A percentile compares a stretch with the other conserved stretches of the same genome.
Evolutionary conservation across 2,329 filamentous ascomycete genomes (phyloP).

Genomic region (Emergomyces africanus): DNA sequence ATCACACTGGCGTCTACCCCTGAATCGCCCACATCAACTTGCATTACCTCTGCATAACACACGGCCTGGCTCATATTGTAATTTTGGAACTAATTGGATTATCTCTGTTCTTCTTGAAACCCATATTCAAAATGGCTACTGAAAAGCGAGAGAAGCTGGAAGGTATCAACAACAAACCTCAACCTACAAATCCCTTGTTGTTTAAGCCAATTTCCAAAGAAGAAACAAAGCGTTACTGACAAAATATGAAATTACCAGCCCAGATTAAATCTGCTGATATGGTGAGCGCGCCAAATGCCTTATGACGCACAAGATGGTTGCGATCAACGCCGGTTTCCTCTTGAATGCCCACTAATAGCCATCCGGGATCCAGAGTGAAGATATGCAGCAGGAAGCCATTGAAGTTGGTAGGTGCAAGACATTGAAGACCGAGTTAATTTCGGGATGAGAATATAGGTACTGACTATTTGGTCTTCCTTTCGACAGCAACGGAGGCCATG

Average conservation of each 20-base stretch:
- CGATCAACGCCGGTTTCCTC: slow-evolving; percentile 3
- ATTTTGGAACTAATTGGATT: not conserved
- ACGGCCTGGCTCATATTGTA: not conserved
- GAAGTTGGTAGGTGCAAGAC: slow-evolving; percentile 64
- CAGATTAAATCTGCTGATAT: slow-evolving; percentile 98
- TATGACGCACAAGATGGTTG: slow-evolving; percentile 19
- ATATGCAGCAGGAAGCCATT: slow-evolving; percentile 92
- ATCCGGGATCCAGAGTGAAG: slow-evolving; percentile 58
- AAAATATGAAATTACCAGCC: slow-evolving; percentile 41
- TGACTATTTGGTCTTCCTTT: slow-evolving; percentile 16
- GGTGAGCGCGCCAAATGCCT: slow-evolving; percentile 41
- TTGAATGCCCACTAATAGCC: slow-evolving; percentile 11
- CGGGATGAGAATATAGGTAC: not conserved
- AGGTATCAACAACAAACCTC: slow-evolving; percentile 33
- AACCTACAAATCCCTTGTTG: not conserved
- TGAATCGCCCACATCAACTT: not conserved
- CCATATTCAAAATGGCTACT: slow-evolving; percentile 27
- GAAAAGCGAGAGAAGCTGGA: slow-evolving; percentile 63
- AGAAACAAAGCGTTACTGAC: not conserved
- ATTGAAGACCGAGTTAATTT: not conserved
- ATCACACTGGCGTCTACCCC: too few species aligned
- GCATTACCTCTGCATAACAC: not conserved
- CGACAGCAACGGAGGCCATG: slow-evolving; percentile 56
- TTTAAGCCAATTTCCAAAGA: not conserved
- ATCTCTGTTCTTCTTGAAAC: not conserved